A percentile compares a stretch with the other conserved stretches of the same genome.
Conservation (phyloP, 169 alveolate genomes). For the Cyclospora cayetanensis region DNA sequence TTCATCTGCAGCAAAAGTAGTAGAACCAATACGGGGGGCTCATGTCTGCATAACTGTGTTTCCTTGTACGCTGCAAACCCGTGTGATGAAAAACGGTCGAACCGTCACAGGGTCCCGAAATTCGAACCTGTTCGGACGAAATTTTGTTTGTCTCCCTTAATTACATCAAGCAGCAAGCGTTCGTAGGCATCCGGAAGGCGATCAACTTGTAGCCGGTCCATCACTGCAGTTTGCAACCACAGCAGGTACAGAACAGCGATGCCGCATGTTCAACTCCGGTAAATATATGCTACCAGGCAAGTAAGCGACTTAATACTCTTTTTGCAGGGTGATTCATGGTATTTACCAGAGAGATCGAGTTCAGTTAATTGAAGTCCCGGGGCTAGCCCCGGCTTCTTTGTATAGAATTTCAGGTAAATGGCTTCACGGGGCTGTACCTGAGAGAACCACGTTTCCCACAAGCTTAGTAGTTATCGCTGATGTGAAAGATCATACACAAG, state of each 20-base stretch:
- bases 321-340: not conserved
- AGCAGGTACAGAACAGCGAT: not conserved
- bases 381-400: conserved; percentile 78
- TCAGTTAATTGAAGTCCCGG: conserved; percentile 77
- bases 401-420: conserved; percentile 76
- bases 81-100: not conserved
- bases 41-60: not conserved
- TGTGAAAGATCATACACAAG: too few species aligned
- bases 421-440: conserved; percentile 81
- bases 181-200: conserved; percentile 82
- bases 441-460: not conserved
- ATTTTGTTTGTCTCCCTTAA: conserved; percentile 75
- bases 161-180: conserved; percentile 75
- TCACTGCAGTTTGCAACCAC: conserved; percentile 46
- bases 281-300: not conserved
- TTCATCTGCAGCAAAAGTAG: conserved; percentile 74
- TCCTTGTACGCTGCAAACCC: not conserved
- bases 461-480: not conserved
- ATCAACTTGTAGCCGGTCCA: conserved; percentile 71
- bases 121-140: conserved; percentile 75
- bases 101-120: not conserved
- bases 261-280: not conserved
- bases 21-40: not conserved
- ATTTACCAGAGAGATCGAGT: conserved; percentile 74
- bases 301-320: not conserved